These are phyloP conservation scores for Phytophthora chlamydospora DNA, from an alignment of 352 stramenopile genomes.

Conservation along the genomic window DNA sequence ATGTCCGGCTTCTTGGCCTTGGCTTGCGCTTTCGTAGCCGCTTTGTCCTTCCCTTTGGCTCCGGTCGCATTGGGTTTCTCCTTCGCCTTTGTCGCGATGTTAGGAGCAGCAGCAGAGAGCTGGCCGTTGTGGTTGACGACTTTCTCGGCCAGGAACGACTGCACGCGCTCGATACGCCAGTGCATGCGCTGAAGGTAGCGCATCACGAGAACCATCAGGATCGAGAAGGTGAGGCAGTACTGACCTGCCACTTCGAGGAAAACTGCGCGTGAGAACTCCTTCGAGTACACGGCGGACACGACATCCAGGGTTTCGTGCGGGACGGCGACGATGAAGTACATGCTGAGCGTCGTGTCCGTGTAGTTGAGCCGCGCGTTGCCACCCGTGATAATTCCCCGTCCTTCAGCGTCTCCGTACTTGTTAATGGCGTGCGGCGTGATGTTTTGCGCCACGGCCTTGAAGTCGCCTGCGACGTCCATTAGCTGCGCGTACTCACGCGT, in stretches of 20 bases:
- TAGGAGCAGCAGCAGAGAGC: constrained; percentile 9
- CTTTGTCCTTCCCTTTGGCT: constrained; percentile 31
- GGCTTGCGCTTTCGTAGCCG: neutral
- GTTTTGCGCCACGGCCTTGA: constrained; percentile 63
- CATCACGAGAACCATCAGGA: constrained; percentile 57
- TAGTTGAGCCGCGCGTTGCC: constrained; percentile 63
- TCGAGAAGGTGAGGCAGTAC: constrained; percentile 52
- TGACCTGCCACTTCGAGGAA: constrained; percentile 69
- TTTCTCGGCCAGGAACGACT: constrained; percentile 79
- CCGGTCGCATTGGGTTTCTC: constrained; percentile 3
- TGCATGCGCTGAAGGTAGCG: constrained; percentile 77
- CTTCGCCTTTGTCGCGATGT: constrained; percentile 11
- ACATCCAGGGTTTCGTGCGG: constrained; percentile 69
- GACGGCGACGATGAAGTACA: constrained; percentile 85
- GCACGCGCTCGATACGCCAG: constrained; percentile 78
- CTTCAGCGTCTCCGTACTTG: constrained; percentile 73
- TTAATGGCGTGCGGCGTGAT: constrained; percentile 71
- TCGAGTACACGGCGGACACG: constrained; percentile 66
- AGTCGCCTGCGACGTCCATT: constrained; percentile 64
- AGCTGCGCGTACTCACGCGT: constrained; percentile 77
- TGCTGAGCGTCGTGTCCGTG: constrained; percentile 67
- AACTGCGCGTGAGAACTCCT: constrained; percentile 69
- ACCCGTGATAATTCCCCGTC: constrained; percentile 60
- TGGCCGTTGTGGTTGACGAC: constrained; percentile 35
- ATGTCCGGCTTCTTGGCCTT: constrained; percentile 55